Evolutionary conservation across 1,284 basidiomycete species (phyloP).

Genomic region (Apiotrichum porosum): DNA sequence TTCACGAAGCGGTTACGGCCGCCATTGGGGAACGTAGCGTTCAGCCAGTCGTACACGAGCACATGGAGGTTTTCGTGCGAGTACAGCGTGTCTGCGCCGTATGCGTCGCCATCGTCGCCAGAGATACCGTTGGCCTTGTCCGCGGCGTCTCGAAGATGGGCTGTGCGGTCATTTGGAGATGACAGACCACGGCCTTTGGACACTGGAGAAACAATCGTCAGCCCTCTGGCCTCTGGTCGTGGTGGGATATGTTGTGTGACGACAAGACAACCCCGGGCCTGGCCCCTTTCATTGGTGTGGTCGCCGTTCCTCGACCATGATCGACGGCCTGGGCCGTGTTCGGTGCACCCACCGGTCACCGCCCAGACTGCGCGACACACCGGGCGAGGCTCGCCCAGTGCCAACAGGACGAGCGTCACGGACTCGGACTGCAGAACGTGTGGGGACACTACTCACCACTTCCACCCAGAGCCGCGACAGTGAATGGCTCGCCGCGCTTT

Average conservation of each 20-base stretch:
- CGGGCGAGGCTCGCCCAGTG: no score
- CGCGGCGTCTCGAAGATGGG: neutral
- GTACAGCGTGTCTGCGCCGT: conserved; percentile 40
- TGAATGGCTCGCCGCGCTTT: conserved; percentile 29
- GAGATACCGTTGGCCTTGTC: neutral
- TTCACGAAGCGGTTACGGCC: conserved; percentile 32
- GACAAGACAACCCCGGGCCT: no score
- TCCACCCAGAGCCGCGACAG: conserved; percentile 41
- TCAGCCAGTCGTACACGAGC: conserved; percentile 43
- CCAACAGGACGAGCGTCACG: no score
- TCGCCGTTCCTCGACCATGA: no score
- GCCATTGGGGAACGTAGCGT: conserved; percentile 35
- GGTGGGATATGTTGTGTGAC: no score
- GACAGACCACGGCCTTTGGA: conserved; percentile 40
- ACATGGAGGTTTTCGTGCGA: conserved; percentile 44
- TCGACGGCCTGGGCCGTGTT: no score
- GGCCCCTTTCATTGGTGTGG: no score
- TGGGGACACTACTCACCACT: conserved; percentile 35
- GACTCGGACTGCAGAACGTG: no score
- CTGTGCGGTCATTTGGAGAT: conserved; percentile 4
- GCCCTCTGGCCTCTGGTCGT: no score
- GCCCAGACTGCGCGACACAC: no score
- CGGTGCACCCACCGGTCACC: no score
- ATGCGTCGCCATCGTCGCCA: neutral
- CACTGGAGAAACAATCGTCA: no score